Percentiles rank a stretch among this genome's conserved stretches.
Conservation (phyloP, 2,329 filamentous ascomycete genomes). For the Xenosphaeropsis pyriputrescens region DNA sequence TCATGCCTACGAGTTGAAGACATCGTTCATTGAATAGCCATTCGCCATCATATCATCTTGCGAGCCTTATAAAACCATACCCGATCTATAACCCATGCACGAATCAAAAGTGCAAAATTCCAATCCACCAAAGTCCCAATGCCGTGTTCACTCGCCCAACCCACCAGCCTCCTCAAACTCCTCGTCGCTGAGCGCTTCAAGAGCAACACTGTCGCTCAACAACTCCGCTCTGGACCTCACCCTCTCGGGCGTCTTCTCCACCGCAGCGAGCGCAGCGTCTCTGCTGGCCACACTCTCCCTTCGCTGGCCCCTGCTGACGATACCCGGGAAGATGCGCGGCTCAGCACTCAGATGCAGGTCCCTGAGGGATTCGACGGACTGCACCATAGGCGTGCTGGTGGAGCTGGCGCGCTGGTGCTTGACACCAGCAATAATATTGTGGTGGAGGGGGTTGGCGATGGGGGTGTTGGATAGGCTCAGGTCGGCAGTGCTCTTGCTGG, state of each 20-base stretch:
- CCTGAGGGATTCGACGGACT: conserved; percentile 20
- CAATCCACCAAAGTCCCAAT: background rate
- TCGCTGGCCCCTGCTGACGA: conserved; percentile 31
- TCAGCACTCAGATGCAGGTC: conserved; percentile 41
- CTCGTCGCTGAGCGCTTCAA: conserved; percentile 1
- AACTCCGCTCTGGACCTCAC: too few species aligned
- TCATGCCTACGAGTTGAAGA: too few species aligned
- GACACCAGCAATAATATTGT: conserved; percentile 1
- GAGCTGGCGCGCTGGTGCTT: conserved; percentile 5
- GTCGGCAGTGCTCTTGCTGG: conserved; percentile 2
- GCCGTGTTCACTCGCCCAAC: conserved; percentile 3
- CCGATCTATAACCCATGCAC: background rate
- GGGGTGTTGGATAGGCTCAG: background rate
- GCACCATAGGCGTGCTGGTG: conserved; percentile 8
- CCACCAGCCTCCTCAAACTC: conserved; percentile 7
- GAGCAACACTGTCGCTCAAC: too few species aligned
- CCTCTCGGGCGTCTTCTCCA: too few species aligned
- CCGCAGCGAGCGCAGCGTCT: too few species aligned
- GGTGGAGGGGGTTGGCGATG: conserved; percentile 3
- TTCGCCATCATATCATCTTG: too few species aligned
- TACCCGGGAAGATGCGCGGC: conserved; percentile 57
- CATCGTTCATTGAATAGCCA: too few species aligned
- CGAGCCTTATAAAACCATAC: too few species aligned
- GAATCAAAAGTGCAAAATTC: background rate
- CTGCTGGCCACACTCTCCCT: conserved; percentile 7